Evolutionary conservation across 768 basidiomycete genomes (phyloP).

Genomic region (Pleurotus salmoneostramineus): DNA sequence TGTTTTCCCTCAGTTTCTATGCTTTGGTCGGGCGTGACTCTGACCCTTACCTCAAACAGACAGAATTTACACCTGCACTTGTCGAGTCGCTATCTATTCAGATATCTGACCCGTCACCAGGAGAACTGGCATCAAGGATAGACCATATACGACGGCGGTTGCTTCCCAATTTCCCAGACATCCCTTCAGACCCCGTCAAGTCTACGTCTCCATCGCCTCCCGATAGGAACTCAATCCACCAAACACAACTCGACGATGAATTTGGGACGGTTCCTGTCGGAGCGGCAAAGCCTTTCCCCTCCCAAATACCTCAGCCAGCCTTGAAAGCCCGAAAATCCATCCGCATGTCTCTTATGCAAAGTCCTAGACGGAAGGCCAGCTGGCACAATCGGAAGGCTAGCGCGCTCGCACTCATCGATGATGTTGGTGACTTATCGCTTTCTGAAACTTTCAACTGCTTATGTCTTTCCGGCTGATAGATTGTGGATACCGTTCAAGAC

Average conservation of each 20-base stretch:
- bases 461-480: not conserved
- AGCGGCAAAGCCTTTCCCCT: not conserved
- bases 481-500: slow-evolving; percentile 7
- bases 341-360: not conserved
- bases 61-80: slow-evolving; percentile 16
- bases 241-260: no score
- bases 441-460: no score
- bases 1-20: not conserved
- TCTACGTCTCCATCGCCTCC: no score
- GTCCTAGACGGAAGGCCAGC: not conserved
- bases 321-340: not conserved
- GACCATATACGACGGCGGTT: slow-evolving; percentile 21
- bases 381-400: not conserved
- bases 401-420: no score
- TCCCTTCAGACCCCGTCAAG: slow-evolving; percentile 7
- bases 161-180: slow-evolving; percentile 23
- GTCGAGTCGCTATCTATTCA: slow-evolving; percentile 16
- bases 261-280: no score
- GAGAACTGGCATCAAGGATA: slow-evolving; percentile 19
- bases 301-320: not conserved
- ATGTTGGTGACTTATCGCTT: no score
- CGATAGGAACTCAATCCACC: no score
- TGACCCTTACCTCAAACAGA: slow-evolving; percentile 5
- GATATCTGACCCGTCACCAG: not conserved
- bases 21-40: not conserved